These are phyloP conservation scores for Jaapia argillacea DNA, from an alignment of 768 basidiomycete species.

Conservation along the genomic window DNA sequence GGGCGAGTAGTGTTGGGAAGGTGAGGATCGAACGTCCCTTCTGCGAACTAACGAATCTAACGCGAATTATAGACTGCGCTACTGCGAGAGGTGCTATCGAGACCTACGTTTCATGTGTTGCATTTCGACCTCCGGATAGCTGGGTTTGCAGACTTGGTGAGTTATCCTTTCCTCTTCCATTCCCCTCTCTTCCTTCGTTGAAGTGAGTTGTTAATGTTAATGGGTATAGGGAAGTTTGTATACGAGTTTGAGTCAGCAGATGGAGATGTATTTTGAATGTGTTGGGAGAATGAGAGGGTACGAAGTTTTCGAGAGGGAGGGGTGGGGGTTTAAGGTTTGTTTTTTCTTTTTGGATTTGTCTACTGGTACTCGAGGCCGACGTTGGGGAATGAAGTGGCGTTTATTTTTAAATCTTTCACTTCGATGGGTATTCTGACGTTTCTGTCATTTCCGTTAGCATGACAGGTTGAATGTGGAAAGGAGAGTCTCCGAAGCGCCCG, in stretches of 20 bases:
- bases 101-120: conserved; percentile 63
- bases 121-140: conserved; percentile 80
- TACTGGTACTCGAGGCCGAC: too few species aligned
- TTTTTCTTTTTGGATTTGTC: background rate
- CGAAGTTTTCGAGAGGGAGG: conserved; percentile 64
- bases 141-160: conserved; percentile 76
- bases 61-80: conserved; percentile 51
- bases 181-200: too few species aligned
- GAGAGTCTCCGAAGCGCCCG: conserved; percentile 35
- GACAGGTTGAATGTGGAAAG: conserved; percentile 69
- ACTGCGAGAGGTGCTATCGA: conserved; percentile 65
- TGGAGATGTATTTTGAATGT: conserved; percentile 70
- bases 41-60: conserved; percentile 1
- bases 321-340: conserved; percentile 73
- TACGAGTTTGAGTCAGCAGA: conserved; percentile 65
- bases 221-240: conserved; percentile 81
- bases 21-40: conserved; percentile 22
- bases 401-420: too few species aligned
- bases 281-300: conserved; percentile 37
- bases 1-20: conserved; percentile 78
- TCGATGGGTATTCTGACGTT: conserved; percentile 3
- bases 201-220: too few species aligned
- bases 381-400: too few species aligned
- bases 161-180: too few species aligned
- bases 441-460: conserved; percentile 34